These are phyloP conservation scores for Ustilago trichophora DNA, from an alignment of 1,284 basidiomycete species.

Conservation along the genomic window DNA sequence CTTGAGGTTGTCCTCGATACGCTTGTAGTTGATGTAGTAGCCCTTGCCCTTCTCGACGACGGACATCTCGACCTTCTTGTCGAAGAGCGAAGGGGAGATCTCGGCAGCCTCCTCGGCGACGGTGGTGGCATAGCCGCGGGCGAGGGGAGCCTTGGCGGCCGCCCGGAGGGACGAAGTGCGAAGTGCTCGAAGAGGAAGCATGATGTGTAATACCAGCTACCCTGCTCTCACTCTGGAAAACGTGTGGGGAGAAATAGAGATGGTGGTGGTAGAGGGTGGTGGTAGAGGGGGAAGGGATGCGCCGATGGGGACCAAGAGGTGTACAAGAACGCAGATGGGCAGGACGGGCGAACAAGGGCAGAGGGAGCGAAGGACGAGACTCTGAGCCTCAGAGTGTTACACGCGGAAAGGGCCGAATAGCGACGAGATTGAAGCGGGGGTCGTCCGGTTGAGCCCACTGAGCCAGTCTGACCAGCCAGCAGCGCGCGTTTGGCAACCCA, in stretches of 20 bases:
- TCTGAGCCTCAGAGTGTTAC: constrained; percentile 2
- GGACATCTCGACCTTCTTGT: constrained; percentile 66
- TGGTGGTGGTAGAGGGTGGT: constrained; percentile 26
- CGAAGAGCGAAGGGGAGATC: constrained; percentile 56
- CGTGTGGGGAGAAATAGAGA: constrained; percentile 4
- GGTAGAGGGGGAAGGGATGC: constrained; percentile 2
- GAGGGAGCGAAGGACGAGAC: neutral
- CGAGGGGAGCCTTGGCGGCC: constrained; percentile 47
- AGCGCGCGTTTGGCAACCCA: constrained; percentile 12
- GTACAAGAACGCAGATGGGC: constrained; percentile 4
- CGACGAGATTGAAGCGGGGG: constrained; percentile 13
- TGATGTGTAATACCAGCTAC: constrained; percentile 45
- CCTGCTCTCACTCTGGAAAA: constrained; percentile 39
- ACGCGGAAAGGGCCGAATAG: constrained; percentile 40
- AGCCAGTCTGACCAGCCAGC: constrained; percentile 12
- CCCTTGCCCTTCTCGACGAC: constrained; percentile 64
- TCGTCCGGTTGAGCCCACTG: constrained; percentile 4
- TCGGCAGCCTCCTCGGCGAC: constrained; percentile 63
- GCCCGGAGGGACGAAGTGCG: constrained; percentile 48
- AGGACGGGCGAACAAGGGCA: constrained; percentile 13
- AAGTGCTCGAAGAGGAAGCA: constrained; percentile 54
- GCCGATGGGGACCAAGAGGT: neutral
- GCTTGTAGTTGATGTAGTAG: constrained; percentile 66
- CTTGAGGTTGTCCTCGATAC: constrained; percentile 65
- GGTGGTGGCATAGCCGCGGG: constrained; percentile 62